Conservation (phyloP, 2,329 filamentous ascomycete species). For the Fusarium xylarioides region DNA sequence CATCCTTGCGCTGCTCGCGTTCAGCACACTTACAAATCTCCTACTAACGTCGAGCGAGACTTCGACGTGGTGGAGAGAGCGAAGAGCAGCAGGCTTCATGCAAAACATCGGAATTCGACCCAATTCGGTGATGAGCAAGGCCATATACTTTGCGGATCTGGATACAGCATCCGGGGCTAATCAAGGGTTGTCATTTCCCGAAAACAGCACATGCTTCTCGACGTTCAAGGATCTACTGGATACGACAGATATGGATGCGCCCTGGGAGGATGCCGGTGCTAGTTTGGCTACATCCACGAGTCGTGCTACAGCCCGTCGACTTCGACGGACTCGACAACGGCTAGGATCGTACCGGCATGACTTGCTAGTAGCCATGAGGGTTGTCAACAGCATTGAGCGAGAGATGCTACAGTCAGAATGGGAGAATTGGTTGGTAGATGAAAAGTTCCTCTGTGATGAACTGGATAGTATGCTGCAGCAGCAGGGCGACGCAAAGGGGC, state of each 20-base stretch:
- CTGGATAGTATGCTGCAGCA: conserved; percentile 56
- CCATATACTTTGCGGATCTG: conserved; percentile 84
- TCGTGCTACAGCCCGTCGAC: conserved; percentile 66
- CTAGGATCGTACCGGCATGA: conserved; percentile 89
- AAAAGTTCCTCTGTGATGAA: conserved; percentile 78
- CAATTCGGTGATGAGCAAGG: conserved; percentile 82
- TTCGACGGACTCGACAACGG: conserved; percentile 82
- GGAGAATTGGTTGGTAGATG: conserved; percentile 89
- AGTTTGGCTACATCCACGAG: conserved; percentile 58
- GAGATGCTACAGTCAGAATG: conserved; percentile 89
- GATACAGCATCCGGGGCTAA: conserved; percentile 66
- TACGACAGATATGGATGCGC: conserved; percentile 65
- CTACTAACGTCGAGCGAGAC: conserved; percentile 78
- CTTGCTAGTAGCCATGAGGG: conserved; percentile 85
- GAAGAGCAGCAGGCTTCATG: conserved; percentile 84
- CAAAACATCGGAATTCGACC: conserved; percentile 79
- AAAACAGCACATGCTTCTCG: conserved; percentile 66
- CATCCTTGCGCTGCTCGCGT: conserved; percentile 72
- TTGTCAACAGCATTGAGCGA: conserved; percentile 88
- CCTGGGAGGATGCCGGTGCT: conserved; percentile 62
- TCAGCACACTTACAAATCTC: conserved; percentile 78
- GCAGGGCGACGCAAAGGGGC: conserved; percentile 27
- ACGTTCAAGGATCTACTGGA: conserved; percentile 70
- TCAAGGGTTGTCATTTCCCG: conserved; percentile 47
- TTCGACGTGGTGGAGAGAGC: conserved; percentile 85